Base-by-base conservation (phyloP, 108 stramenopile species). In the Fragilariopsis cylindrus region DNA sequence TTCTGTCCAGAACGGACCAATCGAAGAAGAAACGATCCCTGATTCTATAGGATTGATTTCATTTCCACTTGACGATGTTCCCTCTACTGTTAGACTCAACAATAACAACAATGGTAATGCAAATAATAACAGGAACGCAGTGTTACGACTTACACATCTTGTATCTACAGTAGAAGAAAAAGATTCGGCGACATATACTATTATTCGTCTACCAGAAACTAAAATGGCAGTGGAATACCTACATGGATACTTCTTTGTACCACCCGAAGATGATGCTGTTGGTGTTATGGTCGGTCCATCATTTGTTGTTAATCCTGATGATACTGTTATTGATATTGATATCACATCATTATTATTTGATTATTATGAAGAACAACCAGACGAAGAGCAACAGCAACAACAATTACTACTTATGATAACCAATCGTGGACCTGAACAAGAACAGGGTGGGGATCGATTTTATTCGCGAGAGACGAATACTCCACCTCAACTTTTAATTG, bases 1-100 rank as follows among this genome's bases (percentile, higher is more conserved):
- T 6, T 48, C 70, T 48, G 63, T 76, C 56, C 76, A 76, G 64
- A 70, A 76, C 64, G 76, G 69, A 7, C 76, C 69, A 3, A 45
- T 41, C 11, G 50, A 15, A 15, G 69, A 69, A 5, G 62, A 76
- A 49, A 49, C 50, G 45, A 40, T 76, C 8, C 60, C 76, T 9
- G 76, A 76, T 64, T 21, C 76, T 21, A 50, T 55, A 21, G 58
- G 41, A 7, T 64, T 76, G 52, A 50, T 76, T 41, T 19, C 60
- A 4, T 76, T 70, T 53, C 57, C 57, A 11, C 39, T 76, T 9
- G 50, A 65, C 16, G 60, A 63, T 48, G 45, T 76, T 45, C 76
- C 76, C 15, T n/a, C 16, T 3, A 58, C 60, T 43, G 42, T 39
- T 15, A 60, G 76, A 46, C 48, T 79, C 8, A 30, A 30, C 30